Percentiles rank a stretch among this genome's conserved stretches.
Conservation (phyloP, 2,329 filamentous ascomycete genomes). For the Aschersonia sp. region DNA sequence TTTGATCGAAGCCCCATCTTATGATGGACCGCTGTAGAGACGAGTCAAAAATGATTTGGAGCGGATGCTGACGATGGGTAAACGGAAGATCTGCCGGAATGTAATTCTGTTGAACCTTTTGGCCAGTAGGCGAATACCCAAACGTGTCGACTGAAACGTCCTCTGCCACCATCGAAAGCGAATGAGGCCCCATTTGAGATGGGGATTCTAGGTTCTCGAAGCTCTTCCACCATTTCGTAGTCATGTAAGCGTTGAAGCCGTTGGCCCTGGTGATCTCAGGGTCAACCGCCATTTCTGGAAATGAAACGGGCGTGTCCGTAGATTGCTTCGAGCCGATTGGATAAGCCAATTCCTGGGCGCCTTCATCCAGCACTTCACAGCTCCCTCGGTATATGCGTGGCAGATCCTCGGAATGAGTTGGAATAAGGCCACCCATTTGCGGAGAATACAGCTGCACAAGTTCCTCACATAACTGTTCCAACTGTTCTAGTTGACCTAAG, state of each 20-base stretch:
- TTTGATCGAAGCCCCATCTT: constrained; percentile 29
- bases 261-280: too few species aligned
- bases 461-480: constrained; percentile 28
- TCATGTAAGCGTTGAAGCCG: too few species aligned
- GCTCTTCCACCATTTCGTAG: too few species aligned
- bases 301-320: too few species aligned
- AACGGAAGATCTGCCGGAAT: constrained; percentile 27
- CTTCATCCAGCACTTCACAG: background rate
- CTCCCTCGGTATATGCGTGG: constrained; percentile 9
- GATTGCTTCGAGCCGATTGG: too few species aligned
- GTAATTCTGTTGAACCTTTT: constrained; percentile 5
- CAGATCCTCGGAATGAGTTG: constrained; percentile 28
- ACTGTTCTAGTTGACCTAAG: constrained; percentile 25
- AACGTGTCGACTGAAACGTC: background rate
- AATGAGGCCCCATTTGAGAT: too few species aligned
- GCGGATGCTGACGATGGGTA: constrained; percentile 26
- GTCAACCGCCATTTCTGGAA: too few species aligned
- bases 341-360: background rate
- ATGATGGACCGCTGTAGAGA: constrained; percentile 25
- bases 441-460: constrained; percentile 24
- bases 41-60: constrained; percentile 29
- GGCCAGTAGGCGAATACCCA: background rate
- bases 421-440: constrained; percentile 18
- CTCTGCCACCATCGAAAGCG: background rate
- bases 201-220: too few species aligned